Conservation (phyloP, 1,284 basidiomycete species). For the Somion occarium region DNA sequence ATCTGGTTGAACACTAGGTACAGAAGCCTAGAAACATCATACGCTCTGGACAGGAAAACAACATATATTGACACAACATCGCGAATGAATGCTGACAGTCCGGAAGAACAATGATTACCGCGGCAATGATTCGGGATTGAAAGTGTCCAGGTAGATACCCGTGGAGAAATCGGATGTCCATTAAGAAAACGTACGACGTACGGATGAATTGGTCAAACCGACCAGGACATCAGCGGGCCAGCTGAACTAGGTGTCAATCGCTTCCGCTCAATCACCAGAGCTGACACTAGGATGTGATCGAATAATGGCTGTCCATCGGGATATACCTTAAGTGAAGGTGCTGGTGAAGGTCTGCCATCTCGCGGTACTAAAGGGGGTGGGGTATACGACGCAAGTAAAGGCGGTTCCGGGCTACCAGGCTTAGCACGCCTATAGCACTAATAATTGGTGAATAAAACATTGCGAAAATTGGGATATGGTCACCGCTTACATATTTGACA, state of each 20-base stretch:
- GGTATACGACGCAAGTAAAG: slow-evolving; percentile 19
- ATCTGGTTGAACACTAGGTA: too few relatives aligned
- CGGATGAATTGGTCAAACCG: background rate
- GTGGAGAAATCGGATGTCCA: too few relatives aligned
- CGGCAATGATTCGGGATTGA: too few relatives aligned
- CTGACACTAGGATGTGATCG: slow-evolving; percentile 24
- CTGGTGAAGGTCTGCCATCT: slow-evolving; percentile 15
- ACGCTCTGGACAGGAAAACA: too few relatives aligned
- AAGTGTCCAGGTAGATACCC: too few relatives aligned
- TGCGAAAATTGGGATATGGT: background rate
- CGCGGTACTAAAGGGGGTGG: slow-evolving; percentile 15
- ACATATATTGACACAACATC: too few relatives aligned
- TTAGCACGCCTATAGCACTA: slow-evolving; percentile 18
- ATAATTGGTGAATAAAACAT: background rate
- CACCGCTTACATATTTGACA: slow-evolving; percentile 19
- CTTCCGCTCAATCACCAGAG: slow-evolving; percentile 23
- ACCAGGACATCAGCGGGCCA: slow-evolving; percentile 4
- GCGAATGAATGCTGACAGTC: too few relatives aligned
- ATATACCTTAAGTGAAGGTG: slow-evolving; percentile 18
- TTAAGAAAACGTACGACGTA: too few relatives aligned
- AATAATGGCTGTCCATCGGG: slow-evolving; percentile 19
- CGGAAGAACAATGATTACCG: too few relatives aligned
- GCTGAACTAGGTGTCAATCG: slow-evolving; percentile 18
- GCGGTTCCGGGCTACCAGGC: slow-evolving; percentile 10
- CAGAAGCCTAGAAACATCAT: too few relatives aligned